Evolutionary conservation across 1,284 basidiomycete genomes (phyloP).

Genomic region (Trichosporon coremiiforme): DNA sequence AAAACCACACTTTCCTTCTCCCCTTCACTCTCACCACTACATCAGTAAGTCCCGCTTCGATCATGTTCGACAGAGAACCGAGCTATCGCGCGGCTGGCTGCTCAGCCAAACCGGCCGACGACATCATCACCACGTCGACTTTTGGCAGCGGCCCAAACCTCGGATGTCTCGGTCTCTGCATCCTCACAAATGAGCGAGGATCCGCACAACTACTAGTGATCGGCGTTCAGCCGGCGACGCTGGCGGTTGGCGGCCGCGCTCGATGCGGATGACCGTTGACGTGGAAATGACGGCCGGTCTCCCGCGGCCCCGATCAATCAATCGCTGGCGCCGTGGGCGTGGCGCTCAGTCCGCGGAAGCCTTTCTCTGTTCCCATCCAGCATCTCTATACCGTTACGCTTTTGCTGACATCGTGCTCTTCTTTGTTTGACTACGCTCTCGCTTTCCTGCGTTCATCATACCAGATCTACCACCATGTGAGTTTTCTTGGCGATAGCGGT

Average conservation of each 20-base stretch:
- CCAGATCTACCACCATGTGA: conserved; percentile 22
- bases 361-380: not conserved
- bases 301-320: not conserved
- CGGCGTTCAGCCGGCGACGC: not conserved
- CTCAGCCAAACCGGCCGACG: conserved; percentile 4
- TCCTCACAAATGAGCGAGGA: not conserved
- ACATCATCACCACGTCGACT: conserved; percentile 15
- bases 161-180: not conserved
- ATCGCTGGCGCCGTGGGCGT: conserved; percentile 7
- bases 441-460: not conserved
- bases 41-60: conserved; percentile 12
- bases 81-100: not conserved
- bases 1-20: not conserved
- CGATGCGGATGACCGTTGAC: not conserved
- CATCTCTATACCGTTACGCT: not conserved
- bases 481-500: conserved; percentile 8
- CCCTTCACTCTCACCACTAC: conserved; percentile 16
- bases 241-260: not conserved
- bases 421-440: not conserved
- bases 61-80: not conserved
- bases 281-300: not conserved
- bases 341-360: conserved; percentile 1
- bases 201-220: not conserved
- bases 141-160: conserved; percentile 1
- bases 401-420: conserved; percentile 10